Conservation (phyloP, 495 filamentous ascomycete genomes). For the Penicillium paxilli region DNA sequence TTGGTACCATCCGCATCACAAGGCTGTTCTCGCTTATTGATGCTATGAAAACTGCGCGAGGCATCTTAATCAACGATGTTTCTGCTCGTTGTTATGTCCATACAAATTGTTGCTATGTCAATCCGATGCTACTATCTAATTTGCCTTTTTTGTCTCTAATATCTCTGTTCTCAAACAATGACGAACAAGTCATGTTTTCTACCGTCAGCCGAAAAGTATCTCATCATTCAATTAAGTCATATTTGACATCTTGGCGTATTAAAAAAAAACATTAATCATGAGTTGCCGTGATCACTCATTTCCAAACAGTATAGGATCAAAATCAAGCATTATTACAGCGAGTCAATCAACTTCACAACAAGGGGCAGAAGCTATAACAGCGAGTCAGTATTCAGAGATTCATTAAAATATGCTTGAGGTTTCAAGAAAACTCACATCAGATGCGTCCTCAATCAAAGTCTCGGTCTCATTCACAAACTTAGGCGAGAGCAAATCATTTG, state of each 20-base stretch:
- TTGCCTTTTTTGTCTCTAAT: no score
- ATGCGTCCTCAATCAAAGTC: conserved; percentile 47
- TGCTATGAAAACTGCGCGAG: no score
- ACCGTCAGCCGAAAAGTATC: background rate
- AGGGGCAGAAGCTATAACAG: conserved; percentile 27
- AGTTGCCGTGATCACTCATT: background rate
- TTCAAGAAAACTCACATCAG: conserved; percentile 44
- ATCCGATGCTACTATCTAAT: no score
- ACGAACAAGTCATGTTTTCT: no score
- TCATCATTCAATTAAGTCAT: conserved; percentile 9
- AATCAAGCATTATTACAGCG: conserved; percentile 15
- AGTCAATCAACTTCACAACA: conserved; percentile 30
- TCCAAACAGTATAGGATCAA: background rate
- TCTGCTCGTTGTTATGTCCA: no score
- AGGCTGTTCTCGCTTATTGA: no score
- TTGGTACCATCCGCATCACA: no score
- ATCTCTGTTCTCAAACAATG: no score
- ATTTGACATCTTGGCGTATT: conserved; percentile 9
- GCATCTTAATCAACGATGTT: no score
- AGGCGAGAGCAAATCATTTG: conserved; percentile 38
- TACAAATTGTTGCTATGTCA: no score
- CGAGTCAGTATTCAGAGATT: conserved; percentile 10
- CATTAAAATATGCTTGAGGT: no score
- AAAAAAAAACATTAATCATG: conserved; percentile 14
- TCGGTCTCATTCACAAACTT: conserved; percentile 49